phyloP scores from a whole-genome alignment of 1,284 basidiomycete species.

The Amylostereum areolatum region DNA sequence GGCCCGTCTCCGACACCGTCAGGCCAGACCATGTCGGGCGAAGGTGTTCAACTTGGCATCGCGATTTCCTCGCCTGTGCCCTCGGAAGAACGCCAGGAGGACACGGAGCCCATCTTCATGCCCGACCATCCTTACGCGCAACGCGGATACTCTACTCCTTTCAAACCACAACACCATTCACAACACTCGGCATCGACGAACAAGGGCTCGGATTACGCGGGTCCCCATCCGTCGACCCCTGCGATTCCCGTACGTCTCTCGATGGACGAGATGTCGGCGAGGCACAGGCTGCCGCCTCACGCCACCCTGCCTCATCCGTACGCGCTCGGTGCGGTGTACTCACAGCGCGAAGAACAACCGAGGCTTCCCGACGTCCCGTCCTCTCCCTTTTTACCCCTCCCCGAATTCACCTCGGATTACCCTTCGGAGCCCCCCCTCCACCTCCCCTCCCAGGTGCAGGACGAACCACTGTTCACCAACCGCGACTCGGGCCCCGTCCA shows the following conservation, averaged over 20 bases:
- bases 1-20: constrained; percentile 26
- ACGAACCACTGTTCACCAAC: neutral
- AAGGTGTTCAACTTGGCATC: constrained; percentile 42
- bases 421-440: too few relatives aligned
- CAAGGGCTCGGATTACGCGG: constrained; percentile 38
- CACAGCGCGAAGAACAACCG: too few relatives aligned
- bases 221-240: constrained; percentile 31
- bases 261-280: constrained; percentile 32
- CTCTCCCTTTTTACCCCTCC: too few relatives aligned
- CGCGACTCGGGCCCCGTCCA: neutral
- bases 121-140: constrained; percentile 57
- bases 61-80: constrained; percentile 58
- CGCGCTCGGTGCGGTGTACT: constrained; percentile 13
- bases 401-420: too few relatives aligned
- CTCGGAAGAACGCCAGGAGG: constrained; percentile 19
- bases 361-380: too few relatives aligned
- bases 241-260: constrained; percentile 2
- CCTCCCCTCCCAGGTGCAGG: constrained; percentile 9
- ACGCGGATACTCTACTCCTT: constrained; percentile 29
- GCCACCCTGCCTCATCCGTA: constrained; percentile 29
- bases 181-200: constrained; percentile 10
- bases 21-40: constrained; percentile 22
- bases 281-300: constrained; percentile 49
- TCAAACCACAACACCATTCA: constrained; percentile 8
- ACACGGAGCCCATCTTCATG: constrained; percentile 27